Evolutionary conservation across 495 filamentous ascomycete genomes (phyloP).

Genomic region (Podospora tetraspora): DNA sequence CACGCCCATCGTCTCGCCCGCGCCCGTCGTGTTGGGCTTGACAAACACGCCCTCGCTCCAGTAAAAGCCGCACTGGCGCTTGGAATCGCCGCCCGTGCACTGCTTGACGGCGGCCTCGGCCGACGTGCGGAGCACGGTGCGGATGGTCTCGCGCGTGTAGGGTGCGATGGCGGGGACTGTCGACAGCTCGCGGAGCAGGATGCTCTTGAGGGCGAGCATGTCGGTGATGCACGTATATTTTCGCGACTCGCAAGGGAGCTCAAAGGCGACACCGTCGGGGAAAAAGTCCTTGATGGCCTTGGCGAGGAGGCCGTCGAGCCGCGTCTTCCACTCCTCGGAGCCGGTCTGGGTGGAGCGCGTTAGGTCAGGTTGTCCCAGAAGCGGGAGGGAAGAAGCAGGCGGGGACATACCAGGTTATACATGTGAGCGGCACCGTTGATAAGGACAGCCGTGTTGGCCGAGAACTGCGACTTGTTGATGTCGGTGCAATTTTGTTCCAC

Average conservation of each 20-base stretch:
- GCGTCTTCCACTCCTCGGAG: background rate
- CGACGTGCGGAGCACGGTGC: slow-evolving; percentile 55
- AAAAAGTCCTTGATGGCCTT: slow-evolving; percentile 3
- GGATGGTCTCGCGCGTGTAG: slow-evolving; percentile 52
- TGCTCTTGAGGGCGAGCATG: slow-evolving; percentile 73
- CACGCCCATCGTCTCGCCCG: slow-evolving; percentile 64
- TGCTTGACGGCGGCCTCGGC: slow-evolving; percentile 60
- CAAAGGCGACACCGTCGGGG: slow-evolving; percentile 6
- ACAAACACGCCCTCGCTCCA: slow-evolving; percentile 47
- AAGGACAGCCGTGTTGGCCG: slow-evolving; percentile 64
- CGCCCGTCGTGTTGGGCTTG: slow-evolving; percentile 51
- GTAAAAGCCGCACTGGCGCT: slow-evolving; percentile 30
- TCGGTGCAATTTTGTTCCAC: slow-evolving; percentile 52
- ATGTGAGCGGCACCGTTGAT: slow-evolving; percentile 66
- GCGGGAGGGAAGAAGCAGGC: background rate
- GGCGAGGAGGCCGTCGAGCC: background rate
- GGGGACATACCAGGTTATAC: slow-evolving; percentile 56
- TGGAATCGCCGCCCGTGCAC: slow-evolving; percentile 44
- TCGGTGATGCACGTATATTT: slow-evolving; percentile 55
- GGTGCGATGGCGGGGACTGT: slow-evolving; percentile 61
- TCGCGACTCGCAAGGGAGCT: background rate
- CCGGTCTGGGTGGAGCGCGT: background rate
- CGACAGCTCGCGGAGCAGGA: slow-evolving; percentile 70
- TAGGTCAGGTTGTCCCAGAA: background rate
- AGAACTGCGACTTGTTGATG: slow-evolving; percentile 57